Base-by-base conservation (phyloP, 768 basidiomycete species). In the Phallus indusiatus region DNA sequence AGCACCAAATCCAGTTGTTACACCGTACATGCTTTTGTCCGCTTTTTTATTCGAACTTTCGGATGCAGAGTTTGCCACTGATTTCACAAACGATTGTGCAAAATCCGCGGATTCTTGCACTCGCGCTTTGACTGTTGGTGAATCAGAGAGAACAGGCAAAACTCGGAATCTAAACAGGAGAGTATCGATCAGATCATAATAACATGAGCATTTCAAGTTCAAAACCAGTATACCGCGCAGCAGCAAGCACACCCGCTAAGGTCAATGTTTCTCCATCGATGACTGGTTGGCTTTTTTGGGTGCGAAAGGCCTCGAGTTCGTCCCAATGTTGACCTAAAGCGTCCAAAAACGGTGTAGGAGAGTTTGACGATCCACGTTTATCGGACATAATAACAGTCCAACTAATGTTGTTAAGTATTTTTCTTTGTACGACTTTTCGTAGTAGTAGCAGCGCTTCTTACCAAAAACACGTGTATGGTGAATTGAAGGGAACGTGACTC, bases 1-100 rank as follows among this genome's bases (percentile, higher is more conserved):
- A 6, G 42, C 58, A 14, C 60, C 60, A 37, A 61, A 47, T 2
- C 60, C 60, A 22, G 60, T 61, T 10, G 37, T 61, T 12, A 61
- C 55, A 17, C 60, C 60, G 24, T 61, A 61, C 58, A 56, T 56
- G 50, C 56, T 61, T 21, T 52, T 54, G 48, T 36, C 28, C n/a
- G 33, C 17, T 10, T 42, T 47, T 14, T 54, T 14, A 60, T 28
- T n/a, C 10, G 9, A 55, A 14, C 54, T 33, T 37, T 21, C 12
- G 9, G 50, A 22, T 51, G 18, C 50, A 22, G 47, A 21, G 47
- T 21, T n/a, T n/a, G 18, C 24, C 18, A 50, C 49, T 8, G 49
- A n/a, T 11, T 21, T 20, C 28, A 58, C 56, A 28, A 50, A 24
- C 1, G 14, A 47, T 12, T 28, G 33, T 21, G 56, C 56, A 58